These are phyloP conservation scores for Naganishia randhawae DNA, from an alignment of 768 basidiomycete genomes.

Conservation along the genomic window DNA sequence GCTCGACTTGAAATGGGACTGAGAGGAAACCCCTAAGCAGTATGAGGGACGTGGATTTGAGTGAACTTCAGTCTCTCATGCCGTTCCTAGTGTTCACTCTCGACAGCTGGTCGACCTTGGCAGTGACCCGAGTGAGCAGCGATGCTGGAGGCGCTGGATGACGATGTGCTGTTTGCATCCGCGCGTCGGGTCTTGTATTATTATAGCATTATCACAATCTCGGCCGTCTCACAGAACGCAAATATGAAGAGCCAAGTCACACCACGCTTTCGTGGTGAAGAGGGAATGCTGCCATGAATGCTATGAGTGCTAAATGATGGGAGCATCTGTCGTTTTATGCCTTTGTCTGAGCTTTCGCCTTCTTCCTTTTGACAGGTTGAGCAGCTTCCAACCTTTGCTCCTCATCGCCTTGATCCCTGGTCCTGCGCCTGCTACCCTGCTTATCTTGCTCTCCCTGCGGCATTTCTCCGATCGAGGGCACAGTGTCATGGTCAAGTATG, in stretches of 20 bases:
- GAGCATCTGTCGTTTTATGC: background rate
- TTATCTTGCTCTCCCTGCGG: background rate
- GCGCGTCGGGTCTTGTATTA: background rate
- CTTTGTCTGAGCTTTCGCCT: background rate
- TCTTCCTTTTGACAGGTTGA: background rate
- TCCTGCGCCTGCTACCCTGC: constrained; percentile 1
- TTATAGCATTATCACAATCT: too few relatives aligned
- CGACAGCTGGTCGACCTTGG: background rate
- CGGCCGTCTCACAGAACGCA: too few relatives aligned
- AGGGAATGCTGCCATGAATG: background rate
- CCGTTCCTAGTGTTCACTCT: too few relatives aligned
- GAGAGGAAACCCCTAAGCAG: too few relatives aligned
- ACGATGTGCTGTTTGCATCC: background rate
- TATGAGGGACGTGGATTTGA: too few relatives aligned
- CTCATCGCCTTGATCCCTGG: background rate
- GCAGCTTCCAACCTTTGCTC: too few relatives aligned
- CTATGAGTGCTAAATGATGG: background rate
- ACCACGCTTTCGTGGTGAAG: too few relatives aligned
- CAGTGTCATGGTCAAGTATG: background rate
- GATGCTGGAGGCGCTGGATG: background rate
- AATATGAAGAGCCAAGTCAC: too few relatives aligned
- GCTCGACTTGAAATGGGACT: too few relatives aligned
- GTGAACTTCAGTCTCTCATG: too few relatives aligned
- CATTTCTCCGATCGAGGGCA: too few relatives aligned
- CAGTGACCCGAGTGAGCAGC: background rate